These are phyloP conservation scores for Dictyophora rubrovolvata DNA, from an alignment of 768 basidiomycete genomes.

Conservation along the genomic window DNA sequence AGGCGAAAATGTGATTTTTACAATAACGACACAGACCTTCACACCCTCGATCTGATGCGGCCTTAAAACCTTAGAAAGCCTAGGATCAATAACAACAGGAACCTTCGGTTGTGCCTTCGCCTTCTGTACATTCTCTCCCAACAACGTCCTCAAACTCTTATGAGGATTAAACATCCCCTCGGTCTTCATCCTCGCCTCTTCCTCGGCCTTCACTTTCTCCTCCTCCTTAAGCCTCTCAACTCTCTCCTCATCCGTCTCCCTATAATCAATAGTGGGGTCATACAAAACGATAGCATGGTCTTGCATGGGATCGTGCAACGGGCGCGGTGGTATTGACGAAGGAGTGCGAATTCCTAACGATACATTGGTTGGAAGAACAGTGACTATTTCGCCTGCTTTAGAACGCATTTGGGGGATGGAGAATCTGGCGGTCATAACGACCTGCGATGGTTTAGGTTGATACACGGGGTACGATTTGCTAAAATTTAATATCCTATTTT, in stretches of 20 bases:
- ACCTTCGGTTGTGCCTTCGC: constrained; percentile 67
- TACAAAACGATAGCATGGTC: constrained; percentile 97
- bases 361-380: constrained; percentile 47
- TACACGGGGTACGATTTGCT: constrained; percentile 69
- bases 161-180: constrained; percentile 79
- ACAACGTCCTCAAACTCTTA: constrained; percentile 72
- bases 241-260: constrained; percentile 82
- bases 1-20: constrained; percentile 2
- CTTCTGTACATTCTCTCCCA: constrained; percentile 63
- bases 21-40: constrained; percentile 48
- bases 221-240: constrained; percentile 67
- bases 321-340: constrained; percentile 73
- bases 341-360: constrained; percentile 82
- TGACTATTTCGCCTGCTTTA: constrained; percentile 55
- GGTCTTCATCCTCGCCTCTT: constrained; percentile 60
- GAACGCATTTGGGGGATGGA: constrained; percentile 74
- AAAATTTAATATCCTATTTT: constrained; percentile 19
- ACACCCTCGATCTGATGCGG: constrained; percentile 99
- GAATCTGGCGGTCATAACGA: constrained; percentile 45
- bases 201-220: constrained; percentile 48
- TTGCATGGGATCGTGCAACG: constrained; percentile 94
- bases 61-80: constrained; percentile 74
- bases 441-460: constrained; percentile 67
- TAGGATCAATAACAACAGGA: constrained; percentile 93
- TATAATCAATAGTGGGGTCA: constrained; percentile 90